Conservation (phyloP, 352 stramenopile species). For the Blastocystis sp. region DNA sequence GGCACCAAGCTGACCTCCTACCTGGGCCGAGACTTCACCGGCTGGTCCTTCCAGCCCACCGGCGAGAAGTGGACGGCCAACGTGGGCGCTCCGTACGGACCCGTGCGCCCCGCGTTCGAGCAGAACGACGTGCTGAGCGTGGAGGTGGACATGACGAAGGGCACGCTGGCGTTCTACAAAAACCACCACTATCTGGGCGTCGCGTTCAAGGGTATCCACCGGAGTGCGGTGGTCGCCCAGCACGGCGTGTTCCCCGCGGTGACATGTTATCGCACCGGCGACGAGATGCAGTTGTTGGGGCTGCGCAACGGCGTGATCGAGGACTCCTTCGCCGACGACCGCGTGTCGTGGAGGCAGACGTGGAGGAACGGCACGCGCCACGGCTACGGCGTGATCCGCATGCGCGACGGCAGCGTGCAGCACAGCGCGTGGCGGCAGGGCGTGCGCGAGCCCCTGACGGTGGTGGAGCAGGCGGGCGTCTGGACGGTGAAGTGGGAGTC, state of each 20-base stretch:
- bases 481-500: background rate
- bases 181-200: constrained; percentile 64
- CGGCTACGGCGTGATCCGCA: constrained; percentile 41
- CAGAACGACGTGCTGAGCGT: constrained; percentile 40
- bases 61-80: constrained; percentile 68
- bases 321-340: constrained; percentile 8
- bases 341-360: constrained; percentile 1
- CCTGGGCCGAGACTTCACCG: constrained; percentile 61
- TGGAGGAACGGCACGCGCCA: constrained; percentile 53
- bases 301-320: constrained; percentile 33
- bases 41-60: constrained; percentile 60
- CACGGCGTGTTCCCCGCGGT: constrained; percentile 52
- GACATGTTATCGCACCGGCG: constrained; percentile 55
- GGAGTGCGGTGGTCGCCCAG: background rate
- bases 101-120: constrained; percentile 39
- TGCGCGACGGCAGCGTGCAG: constrained; percentile 3
- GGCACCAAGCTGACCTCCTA: constrained; percentile 64
- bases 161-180: constrained; percentile 42
- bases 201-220: constrained; percentile 10
- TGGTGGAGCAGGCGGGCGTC: background rate
- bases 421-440: constrained; percentile 49
- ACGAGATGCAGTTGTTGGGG: constrained; percentile 15
- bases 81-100: constrained; percentile 45
- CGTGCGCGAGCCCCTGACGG: background rate
- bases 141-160: constrained; percentile 51